These are phyloP conservation scores for Botrytis byssoidea DNA, from an alignment of 2,329 filamentous ascomycete species.

Conservation along the genomic window DNA sequence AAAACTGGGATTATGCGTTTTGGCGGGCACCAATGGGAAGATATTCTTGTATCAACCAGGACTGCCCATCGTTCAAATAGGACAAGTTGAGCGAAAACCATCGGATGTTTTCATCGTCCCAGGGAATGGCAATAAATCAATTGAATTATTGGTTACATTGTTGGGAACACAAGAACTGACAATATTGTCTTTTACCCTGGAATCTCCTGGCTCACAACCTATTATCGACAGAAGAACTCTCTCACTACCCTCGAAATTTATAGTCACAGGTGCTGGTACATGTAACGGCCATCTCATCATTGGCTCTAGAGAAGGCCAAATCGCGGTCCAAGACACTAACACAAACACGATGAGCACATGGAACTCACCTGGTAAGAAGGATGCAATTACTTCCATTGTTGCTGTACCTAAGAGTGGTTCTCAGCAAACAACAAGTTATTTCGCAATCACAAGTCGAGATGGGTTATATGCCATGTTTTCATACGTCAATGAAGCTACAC, in stretches of 20 bases:
- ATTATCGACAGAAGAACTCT: background rate
- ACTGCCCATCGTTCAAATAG: slow-evolving; percentile 26
- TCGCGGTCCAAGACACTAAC: slow-evolving; percentile 47
- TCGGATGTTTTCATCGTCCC: slow-evolving; percentile 38
- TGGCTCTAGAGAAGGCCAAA: slow-evolving; percentile 55
- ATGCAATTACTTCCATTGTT: slow-evolving; percentile 69
- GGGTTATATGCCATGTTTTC: slow-evolving; percentile 67
- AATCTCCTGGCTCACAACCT: background rate
- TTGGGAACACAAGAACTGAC: background rate
- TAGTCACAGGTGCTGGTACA: slow-evolving; percentile 50
- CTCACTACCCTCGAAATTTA: slow-evolving; percentile 44
- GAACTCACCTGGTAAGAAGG: slow-evolving; percentile 35
- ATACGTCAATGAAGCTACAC: slow-evolving; percentile 19
- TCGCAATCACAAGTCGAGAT: slow-evolving; percentile 75
- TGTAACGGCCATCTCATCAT: slow-evolving; percentile 45
- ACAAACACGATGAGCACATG: slow-evolving; percentile 25
- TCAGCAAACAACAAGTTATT: slow-evolving; percentile 43
- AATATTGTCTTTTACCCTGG: slow-evolving; percentile 15
- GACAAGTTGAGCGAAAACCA: slow-evolving; percentile 32
- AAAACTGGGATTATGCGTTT: slow-evolving; percentile 42
- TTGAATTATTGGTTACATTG: slow-evolving; percentile 1
- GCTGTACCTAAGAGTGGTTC: slow-evolving; percentile 45
- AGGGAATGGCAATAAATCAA: background rate
- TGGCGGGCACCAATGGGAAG: slow-evolving; percentile 47
- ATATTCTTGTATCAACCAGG: slow-evolving; percentile 32